Evolutionary conservation across 108 stramenopile genomes (phyloP), one percentile per base, ranked within the genome.

Genomic region (Nitzschia palea): DNA sequence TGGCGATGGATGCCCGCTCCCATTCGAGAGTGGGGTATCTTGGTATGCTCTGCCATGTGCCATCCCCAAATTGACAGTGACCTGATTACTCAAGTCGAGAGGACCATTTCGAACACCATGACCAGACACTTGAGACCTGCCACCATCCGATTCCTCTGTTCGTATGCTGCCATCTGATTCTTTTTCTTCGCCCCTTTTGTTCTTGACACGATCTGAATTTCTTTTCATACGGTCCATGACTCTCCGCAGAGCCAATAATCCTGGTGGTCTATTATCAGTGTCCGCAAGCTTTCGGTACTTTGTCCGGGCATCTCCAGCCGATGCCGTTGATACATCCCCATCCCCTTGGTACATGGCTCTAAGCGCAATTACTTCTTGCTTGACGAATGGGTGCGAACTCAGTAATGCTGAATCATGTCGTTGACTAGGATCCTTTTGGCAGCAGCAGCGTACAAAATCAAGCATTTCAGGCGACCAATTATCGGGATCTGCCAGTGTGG

Each of bases 401-500:
- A 95, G 54, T 9, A 84, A 56, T 2, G 90, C 87, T 23, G 90
- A 91, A 71, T 95, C 94, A 48, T 84, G 81, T 34, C 94, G 75
- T 56, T 95, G 89, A 69, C 68, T 83, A 3, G 90, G 79, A 72
- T 95, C 90, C 59, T 95, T 95, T 60, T 90, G 87, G 71, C 90
- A 91, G 56, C 94, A 95, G 56, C 84, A 86, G 8, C 86, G 79
- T 55, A 95, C 85, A 67, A 95, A 95, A 62, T 95, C 94, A 57
- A 95, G 55, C 94, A 95, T 95, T 65, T 91, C 94, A 2, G 90
- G 90, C 53, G 85, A 85, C 94, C 94, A 95, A 47, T 83, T 78
- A 54, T 95, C 93, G 4, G 94, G 94, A 80, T 95, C 90, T 6
- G 87, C 87, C 44, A 95, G 67, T 15, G 88, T 92, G 0, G 94